Conservation (phyloP, 2,329 filamentous ascomycete genomes). For the Alternaria viburni region DNA sequence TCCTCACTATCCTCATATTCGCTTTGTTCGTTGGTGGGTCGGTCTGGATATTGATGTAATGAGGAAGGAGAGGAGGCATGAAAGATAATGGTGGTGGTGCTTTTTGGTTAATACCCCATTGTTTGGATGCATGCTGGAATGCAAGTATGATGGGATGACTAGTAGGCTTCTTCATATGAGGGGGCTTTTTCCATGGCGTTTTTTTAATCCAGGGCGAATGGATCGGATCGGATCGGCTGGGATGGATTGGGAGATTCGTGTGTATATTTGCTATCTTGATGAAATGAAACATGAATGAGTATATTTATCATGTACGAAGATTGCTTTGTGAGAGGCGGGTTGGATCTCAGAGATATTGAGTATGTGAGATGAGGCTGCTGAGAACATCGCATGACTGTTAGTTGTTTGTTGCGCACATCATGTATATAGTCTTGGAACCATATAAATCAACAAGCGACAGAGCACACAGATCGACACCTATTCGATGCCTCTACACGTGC, state of each 20-base stretch:
- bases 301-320: too few species aligned
- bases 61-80: not conserved
- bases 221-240: not conserved
- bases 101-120: not conserved
- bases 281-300: not conserved
- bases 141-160: not conserved
- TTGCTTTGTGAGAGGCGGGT: too few species aligned
- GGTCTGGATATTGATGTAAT: constrained; percentile 5
- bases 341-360: too few species aligned
- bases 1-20: constrained; percentile 48
- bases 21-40: not conserved
- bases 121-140: not conserved
- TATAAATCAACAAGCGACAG: too few species aligned
- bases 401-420: too few species aligned
- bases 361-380: too few species aligned
- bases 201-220: not conserved
- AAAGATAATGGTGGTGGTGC: not conserved
- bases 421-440: too few species aligned
- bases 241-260: not conserved
- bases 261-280: not conserved
- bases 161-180: not conserved
- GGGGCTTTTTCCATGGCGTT: not conserved
- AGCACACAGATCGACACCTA: too few species aligned
- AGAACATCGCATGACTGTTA: too few species aligned
- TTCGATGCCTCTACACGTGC: too few species aligned